These are phyloP conservation scores for Umbelopsis sp. DNA, from an alignment of 192 early-diverging fungal genomes.

Conservation along the genomic window DNA sequence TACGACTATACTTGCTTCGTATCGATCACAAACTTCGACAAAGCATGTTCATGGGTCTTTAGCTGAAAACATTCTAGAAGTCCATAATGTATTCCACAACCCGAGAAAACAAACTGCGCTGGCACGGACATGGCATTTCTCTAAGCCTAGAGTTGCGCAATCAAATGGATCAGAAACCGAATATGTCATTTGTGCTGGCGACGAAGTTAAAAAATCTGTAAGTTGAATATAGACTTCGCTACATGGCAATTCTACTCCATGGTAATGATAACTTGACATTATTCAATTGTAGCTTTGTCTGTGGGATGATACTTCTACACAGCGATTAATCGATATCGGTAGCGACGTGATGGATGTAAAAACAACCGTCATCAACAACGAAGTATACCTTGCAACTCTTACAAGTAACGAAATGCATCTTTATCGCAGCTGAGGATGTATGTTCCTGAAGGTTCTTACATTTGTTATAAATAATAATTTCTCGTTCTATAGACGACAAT, in stretches of 20 bases:
- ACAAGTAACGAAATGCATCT: slow-evolving; percentile 6
- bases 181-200: slow-evolving; percentile 2
- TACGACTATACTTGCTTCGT: neutral
- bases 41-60: slow-evolving; percentile 1
- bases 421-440: neutral
- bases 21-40: neutral
- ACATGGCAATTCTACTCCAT: no score
- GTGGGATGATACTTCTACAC: neutral
- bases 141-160: neutral
- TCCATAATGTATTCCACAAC: neutral
- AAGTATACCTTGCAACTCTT: slow-evolving; percentile 1
- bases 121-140: slow-evolving; percentile 16
- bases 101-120: neutral
- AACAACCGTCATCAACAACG: neutral
- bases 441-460: neutral
- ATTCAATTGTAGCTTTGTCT: neutral
- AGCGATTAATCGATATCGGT: neutral
- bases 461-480: neutral
- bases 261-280: neutral
- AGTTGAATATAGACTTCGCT: neutral
- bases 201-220: slow-evolving; percentile 5
- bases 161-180: neutral
- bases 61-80: neutral
- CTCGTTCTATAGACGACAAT: neutral
- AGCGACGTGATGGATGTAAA: neutral